phyloP scores from a whole-genome alignment of 352 stramenopile species.

The Phytophthora rubi region DNA sequence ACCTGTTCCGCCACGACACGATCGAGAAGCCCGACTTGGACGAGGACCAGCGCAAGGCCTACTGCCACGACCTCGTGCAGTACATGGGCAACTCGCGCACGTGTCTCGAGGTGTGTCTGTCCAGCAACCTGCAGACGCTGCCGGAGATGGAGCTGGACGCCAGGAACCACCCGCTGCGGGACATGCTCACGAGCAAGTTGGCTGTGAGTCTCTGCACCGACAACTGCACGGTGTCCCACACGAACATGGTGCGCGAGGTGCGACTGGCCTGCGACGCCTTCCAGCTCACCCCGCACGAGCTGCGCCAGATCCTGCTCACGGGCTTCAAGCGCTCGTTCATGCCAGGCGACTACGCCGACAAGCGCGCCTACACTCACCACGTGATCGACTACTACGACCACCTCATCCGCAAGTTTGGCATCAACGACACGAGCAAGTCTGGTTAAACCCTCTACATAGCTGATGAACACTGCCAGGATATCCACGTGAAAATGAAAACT shows the following conservation, averaged over 20 bases:
- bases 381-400: conserved; percentile 90
- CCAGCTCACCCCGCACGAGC: conserved; percentile 66
- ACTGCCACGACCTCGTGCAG: conserved; percentile 85
- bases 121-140: conserved; percentile 88
- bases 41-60: conserved; percentile 50
- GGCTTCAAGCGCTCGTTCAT: conserved; percentile 91
- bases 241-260: conserved; percentile 85
- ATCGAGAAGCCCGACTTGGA: conserved; percentile 59
- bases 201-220: conserved; percentile 87
- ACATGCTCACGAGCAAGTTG: conserved; percentile 88
- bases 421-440: conserved; percentile 51
- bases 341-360: conserved; percentile 72
- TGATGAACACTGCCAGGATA: not conserved
- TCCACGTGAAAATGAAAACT: too few species aligned
- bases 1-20: conserved; percentile 86
- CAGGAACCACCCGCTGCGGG: conserved; percentile 70
- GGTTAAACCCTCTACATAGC: conserved; percentile 8
- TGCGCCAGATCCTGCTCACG: conserved; percentile 81
- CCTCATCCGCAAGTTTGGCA: conserved; percentile 71
- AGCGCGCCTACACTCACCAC: conserved; percentile 85
- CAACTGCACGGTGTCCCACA: conserved; percentile 89
- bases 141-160: conserved; percentile 79
- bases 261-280: conserved; percentile 85
- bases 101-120: conserved; percentile 89
- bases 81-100: conserved; percentile 84